Percentiles rank a stretch among this genome's conserved stretches.
phyloP scores from a whole-genome alignment of 331 rosid species.

The Ulmus americana region DNA sequence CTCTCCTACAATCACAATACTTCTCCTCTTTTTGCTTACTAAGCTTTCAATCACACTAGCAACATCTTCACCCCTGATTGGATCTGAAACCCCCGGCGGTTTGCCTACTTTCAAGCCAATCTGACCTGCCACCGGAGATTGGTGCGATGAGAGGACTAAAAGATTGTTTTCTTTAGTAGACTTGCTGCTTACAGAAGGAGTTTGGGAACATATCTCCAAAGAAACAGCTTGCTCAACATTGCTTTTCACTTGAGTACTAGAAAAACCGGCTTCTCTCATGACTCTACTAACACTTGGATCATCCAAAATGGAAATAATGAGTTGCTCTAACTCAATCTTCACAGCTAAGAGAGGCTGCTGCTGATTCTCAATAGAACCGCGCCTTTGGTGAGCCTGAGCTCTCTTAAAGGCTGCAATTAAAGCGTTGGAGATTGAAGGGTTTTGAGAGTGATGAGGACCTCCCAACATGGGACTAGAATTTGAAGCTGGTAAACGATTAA shows the following conservation, averaged over 20 bases:
- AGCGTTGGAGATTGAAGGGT: constrained; percentile 84
- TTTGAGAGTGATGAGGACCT: constrained; percentile 36
- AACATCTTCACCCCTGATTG: constrained; percentile 53
- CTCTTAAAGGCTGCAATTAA: constrained; percentile 90
- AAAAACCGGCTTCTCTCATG: constrained; percentile 88
- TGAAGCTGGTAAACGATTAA: constrained; percentile 82
- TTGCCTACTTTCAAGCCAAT: constrained; percentile 13
- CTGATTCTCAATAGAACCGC: constrained; percentile 88
- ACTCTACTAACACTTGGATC: constrained; percentile 97
- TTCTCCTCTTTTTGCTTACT: constrained; percentile 38
- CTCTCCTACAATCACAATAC: constrained; percentile 86
- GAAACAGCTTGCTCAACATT: constrained; percentile 87
- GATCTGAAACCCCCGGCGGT: constrained; percentile 27
- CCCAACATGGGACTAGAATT: constrained; percentile 65
- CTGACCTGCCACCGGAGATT: neutral
- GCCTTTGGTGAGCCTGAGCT: constrained; percentile 94
- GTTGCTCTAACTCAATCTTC: constrained; percentile 81
- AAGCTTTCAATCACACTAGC: constrained; percentile 49
- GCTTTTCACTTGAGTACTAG: constrained; percentile 77
- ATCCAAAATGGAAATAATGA: constrained; percentile 77
- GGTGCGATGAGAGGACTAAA: constrained; percentile 18
- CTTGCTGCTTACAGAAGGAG: constrained; percentile 33
- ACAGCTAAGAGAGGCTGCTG: constrained; percentile 80
- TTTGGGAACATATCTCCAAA: constrained; percentile 56
- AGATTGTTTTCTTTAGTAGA: constrained; percentile 35